Evolutionary conservation across 2,329 filamentous ascomycete genomes (phyloP).

Genomic region (Paraphaeosphaeria minitans): DNA sequence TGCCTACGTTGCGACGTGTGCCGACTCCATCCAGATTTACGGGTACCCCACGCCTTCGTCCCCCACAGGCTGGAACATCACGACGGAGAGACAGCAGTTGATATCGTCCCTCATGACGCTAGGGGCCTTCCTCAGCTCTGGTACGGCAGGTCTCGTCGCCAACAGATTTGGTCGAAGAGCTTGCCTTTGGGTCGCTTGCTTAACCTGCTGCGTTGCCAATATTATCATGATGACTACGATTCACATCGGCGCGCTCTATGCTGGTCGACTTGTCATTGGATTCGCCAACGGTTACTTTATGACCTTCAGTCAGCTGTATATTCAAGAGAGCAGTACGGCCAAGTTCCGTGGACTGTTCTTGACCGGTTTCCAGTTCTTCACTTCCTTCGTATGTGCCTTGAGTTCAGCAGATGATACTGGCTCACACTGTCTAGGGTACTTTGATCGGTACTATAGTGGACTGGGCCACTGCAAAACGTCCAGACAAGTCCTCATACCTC

Average conservation of each 20-base stretch:
- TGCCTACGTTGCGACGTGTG: neutral
- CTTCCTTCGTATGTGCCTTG: conserved; percentile 45
- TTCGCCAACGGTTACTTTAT: conserved; percentile 62
- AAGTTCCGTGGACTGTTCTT: conserved; percentile 57
- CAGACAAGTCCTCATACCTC: conserved; percentile 45
- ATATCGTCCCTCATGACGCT: conserved; percentile 55
- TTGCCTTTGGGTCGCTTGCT: conserved; percentile 55
- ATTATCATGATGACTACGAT: conserved; percentile 64
- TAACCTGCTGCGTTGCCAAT: conserved; percentile 58
- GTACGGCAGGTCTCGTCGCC: conserved; percentile 47
- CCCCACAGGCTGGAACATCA: conserved; percentile 51
- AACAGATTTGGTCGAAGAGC: conserved; percentile 51
- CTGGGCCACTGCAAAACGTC: conserved; percentile 51
- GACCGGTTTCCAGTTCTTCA: conserved; percentile 56
- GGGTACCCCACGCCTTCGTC: conserved; percentile 35
- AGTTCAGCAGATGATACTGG: neutral
- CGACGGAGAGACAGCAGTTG: conserved; percentile 50
- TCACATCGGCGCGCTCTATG: conserved; percentile 60
- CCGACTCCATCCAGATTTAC: conserved; percentile 30
- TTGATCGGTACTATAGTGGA: conserved; percentile 57
- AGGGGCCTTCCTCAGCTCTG: conserved; percentile 52
- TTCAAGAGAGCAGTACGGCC: conserved; percentile 59
- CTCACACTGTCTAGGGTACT: conserved; percentile 35
- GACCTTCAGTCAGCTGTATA: conserved; percentile 59
- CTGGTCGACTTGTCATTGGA: conserved; percentile 61